phyloP scores from a whole-genome alignment of 2,329 filamentous ascomycete genomes.

The Epichloe hybrida region DNA sequence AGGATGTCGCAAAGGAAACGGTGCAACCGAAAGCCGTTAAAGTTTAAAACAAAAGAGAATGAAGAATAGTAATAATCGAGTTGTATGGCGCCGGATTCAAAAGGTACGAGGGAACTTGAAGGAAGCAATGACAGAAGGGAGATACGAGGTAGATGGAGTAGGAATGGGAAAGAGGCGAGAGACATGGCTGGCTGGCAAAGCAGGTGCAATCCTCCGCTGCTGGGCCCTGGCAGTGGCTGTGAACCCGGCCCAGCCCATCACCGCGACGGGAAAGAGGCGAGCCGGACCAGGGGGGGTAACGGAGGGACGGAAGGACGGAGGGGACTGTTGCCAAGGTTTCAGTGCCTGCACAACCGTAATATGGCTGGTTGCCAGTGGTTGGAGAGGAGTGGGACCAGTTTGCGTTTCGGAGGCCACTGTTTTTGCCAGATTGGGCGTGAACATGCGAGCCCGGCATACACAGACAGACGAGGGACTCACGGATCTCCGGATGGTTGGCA shows the following conservation, averaged over 20 bases:
- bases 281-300: neutral
- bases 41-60: neutral
- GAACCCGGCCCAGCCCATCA: neutral
- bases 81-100: neutral
- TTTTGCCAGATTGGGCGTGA: neutral
- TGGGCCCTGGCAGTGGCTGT: neutral
- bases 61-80: neutral
- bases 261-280: neutral
- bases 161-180: neutral
- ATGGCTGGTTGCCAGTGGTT: neutral
- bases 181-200: neutral
- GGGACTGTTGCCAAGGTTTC: neutral
- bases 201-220: neutral
- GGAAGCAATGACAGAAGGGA: neutral
- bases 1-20: neutral
- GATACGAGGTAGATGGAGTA: neutral
- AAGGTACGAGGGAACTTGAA: neutral
- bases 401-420: neutral
- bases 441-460: neutral
- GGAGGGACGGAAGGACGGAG: neutral
- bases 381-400: neutral
- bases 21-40: neutral
- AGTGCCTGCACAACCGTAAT: neutral
- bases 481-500: no score
- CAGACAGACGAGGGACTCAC: neutral